These are phyloP conservation scores for Pisolithus albus DNA, from an alignment of 768 basidiomycete species.

Conservation along the genomic window DNA sequence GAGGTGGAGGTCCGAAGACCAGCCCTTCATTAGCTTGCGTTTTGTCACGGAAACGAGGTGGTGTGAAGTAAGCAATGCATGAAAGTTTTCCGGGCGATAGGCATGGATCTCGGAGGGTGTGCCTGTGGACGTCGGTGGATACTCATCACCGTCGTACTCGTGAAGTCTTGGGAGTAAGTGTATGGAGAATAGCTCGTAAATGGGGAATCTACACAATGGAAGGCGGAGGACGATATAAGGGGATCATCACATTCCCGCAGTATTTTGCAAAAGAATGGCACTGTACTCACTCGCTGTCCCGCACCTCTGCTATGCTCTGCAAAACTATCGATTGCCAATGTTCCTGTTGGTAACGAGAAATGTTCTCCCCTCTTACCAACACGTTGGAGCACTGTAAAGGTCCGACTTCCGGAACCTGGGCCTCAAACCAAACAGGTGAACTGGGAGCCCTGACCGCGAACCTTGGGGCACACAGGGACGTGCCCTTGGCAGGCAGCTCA, in stretches of 20 bases:
- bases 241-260: background rate
- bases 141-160: conserved; percentile 20
- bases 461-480: conserved; percentile 19
- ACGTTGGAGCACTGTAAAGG: conserved; percentile 15
- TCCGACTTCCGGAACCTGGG: conserved; percentile 17
- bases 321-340: conserved; percentile 39
- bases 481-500: conserved; percentile 3
- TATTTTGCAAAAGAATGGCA: background rate
- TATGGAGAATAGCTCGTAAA: conserved; percentile 52
- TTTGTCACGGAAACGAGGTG: conserved; percentile 62
- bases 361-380: conserved; percentile 40
- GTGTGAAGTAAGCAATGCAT: conserved; percentile 68
- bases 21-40: conserved; percentile 48
- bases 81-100: conserved; percentile 28
- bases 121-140: background rate
- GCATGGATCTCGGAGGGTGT: background rate
- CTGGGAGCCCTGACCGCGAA: conserved; percentile 30
- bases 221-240: background rate
- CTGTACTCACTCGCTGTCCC: conserved; percentile 23
- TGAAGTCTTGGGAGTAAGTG: conserved; percentile 55
- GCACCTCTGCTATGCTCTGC: conserved; percentile 31
- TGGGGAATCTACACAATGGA: conserved; percentile 42
- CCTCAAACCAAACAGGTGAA: conserved; percentile 33
- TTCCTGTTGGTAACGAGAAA: conserved; percentile 44
- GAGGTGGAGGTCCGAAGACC: conserved; percentile 49